A percentile compares a stretch with the other conserved stretches of the same genome.
Conservation (phyloP, 2,329 filamentous ascomycete genomes). For the Colletotrichum magnum region DNA sequence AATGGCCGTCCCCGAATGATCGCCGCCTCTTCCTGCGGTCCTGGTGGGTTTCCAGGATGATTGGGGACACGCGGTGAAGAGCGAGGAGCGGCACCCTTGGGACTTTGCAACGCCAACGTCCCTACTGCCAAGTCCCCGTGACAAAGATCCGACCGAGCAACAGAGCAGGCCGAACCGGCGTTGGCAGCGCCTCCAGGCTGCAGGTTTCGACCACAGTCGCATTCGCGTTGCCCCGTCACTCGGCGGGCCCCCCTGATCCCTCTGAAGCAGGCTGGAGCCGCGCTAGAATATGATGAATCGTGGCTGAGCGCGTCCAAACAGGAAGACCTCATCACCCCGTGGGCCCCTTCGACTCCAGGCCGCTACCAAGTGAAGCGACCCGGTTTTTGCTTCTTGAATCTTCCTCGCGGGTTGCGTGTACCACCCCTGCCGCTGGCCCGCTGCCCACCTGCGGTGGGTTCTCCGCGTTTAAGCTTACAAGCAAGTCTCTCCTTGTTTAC, state of each 20-base stretch:
- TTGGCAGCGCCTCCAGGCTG: not conserved
- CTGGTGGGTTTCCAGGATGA: not conserved
- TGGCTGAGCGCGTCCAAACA: conserved; percentile 31
- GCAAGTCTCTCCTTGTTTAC: conserved; percentile 15
- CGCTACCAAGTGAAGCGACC: conserved; percentile 5
- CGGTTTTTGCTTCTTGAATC: conserved; percentile 2
- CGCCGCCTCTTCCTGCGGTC: not conserved
- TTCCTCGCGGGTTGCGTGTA: not conserved
- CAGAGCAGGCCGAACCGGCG: not conserved
- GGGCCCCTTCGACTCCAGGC: conserved; percentile 1
- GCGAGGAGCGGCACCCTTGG: conserved; percentile 10
- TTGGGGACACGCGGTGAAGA: not conserved
- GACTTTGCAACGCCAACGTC: no score
- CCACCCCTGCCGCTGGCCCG: not conserved
- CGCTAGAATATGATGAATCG: conserved; percentile 30
- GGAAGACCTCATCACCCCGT: no score
- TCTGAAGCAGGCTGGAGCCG: conserved; percentile 10
- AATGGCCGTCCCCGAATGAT: not conserved
- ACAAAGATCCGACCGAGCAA: not conserved
- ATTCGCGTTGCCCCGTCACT: not conserved
- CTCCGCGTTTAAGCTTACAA: conserved; percentile 37
- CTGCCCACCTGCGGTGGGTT: conserved; percentile 16
- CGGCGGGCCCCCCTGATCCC: conserved; percentile 1
- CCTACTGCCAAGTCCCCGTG: no score
- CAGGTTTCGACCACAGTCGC: conserved; percentile 10